Evolutionary conservation across 2,329 filamentous ascomycete species (phyloP), one percentile per base, ranked within the genome.

Genomic region (Fusarium ambrosium): DNA sequence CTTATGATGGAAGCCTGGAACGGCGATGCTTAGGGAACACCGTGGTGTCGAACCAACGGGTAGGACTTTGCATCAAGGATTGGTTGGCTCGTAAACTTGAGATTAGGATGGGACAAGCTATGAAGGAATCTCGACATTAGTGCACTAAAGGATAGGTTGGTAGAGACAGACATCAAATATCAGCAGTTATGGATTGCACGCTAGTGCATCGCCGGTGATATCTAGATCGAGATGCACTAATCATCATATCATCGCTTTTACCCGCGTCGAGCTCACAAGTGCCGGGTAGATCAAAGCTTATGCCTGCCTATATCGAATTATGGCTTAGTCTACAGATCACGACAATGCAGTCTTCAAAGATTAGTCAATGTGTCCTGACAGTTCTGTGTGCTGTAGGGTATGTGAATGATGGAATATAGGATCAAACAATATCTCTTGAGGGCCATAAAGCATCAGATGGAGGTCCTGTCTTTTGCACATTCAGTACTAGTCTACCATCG

Each of bases 171-270:
- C 27, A n/a, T 13, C 18, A n/a, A 32, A 6, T 20, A n/a, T 32
- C 24, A 32, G n/a, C 9, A 10, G 27, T 29, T 32, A 29, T n/a
- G 18, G 8, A 53, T 13, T 13, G 8, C 45, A 48, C 24, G 11
- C 13, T 45, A 27, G 45, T 48, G 45, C 45, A 24, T 27, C 14
- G 45, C 8, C 22, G 14, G 14, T 27, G 22, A 27, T 48, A 27
- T 48, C 45, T 48, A 48, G 14, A 48, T 48, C 45, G 22, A 27
- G 45, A 48, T 48, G 22, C 45, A 48, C 45, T 48, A 27, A 24
- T 27, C 24, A 24, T 48, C 14, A 16, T 24, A 24, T 48, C 14
- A 16, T 48, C 45, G 45, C 45, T 9, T 48, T 48, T 48, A 27
- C 45, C 43, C 22, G 43, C 7, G 22, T 18, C 4, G 22, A 24